These are phyloP conservation scores for Purpureocillium takamizusanense DNA, from an alignment of 2,329 filamentous ascomycete species.

Conservation along the genomic window DNA sequence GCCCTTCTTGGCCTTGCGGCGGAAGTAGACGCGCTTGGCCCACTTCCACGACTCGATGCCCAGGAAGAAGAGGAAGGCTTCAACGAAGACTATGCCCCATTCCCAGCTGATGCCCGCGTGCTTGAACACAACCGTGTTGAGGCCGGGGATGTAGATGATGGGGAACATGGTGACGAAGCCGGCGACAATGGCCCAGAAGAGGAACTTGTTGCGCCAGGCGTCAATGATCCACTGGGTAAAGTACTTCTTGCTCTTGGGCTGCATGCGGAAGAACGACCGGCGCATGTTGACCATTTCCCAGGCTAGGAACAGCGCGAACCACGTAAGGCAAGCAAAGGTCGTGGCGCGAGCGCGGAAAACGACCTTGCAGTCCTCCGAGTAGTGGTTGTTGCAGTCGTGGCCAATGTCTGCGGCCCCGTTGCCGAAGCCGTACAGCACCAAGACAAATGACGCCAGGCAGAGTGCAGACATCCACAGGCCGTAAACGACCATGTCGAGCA, in stretches of 20 bases:
- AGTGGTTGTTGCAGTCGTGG: constrained; percentile 47
- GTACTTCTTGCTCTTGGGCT: constrained; percentile 49
- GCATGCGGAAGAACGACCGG: constrained; percentile 64
- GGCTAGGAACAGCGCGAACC: constrained; percentile 65
- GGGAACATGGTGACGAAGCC: constrained; percentile 38
- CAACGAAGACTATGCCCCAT: constrained; percentile 49
- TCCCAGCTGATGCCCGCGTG: constrained; percentile 51
- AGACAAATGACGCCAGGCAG: constrained; percentile 41
- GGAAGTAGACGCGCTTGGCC: constrained; percentile 36
- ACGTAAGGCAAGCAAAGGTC: constrained; percentile 63
- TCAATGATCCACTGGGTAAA: constrained; percentile 59
- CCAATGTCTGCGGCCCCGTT: constrained; percentile 42
- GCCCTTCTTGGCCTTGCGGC: constrained; percentile 9
- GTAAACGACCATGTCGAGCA: constrained; percentile 58
- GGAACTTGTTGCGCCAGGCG: constrained; percentile 61
- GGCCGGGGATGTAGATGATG: constrained; percentile 46
- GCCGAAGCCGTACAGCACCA: constrained; percentile 42
- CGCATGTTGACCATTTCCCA: constrained; percentile 69
- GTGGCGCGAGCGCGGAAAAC: constrained; percentile 64
- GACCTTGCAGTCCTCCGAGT: constrained; percentile 42
- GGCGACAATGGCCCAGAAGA: constrained; percentile 50
- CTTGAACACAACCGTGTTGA: constrained; percentile 49
- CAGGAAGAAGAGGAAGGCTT: constrained; percentile 44
- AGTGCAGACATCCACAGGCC: constrained; percentile 58
- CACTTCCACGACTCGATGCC: constrained; percentile 52